Evolutionary conservation across 2,329 filamentous ascomycete species (phyloP), one percentile per base, ranked within the genome.

Genomic region (Chaetoscypha palmicola): DNA sequence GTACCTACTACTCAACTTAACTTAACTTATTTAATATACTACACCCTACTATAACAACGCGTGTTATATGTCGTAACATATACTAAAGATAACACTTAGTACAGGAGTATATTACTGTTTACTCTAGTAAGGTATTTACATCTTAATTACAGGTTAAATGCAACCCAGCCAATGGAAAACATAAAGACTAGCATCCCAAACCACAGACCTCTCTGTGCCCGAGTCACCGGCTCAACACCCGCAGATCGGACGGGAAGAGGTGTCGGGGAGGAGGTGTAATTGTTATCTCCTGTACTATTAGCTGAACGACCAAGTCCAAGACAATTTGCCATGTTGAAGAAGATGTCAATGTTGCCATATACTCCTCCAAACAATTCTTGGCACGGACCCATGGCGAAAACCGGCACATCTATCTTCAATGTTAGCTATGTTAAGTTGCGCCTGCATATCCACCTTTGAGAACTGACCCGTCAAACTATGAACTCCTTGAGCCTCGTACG

Each of bases 311-410:
- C 54, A 17, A 58, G 53, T 20, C 57, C 54, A 14, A 58, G 40
- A 38, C 55, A 59, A 26, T 55, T 52, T 0, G 56, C 57, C 50
- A 88, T 85, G 63, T 81, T 79, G 66, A 80, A 88, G 57, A 88
- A 88, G 52, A 88, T 69, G 50, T 88, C 83, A 35, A 86, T 74
- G 59, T 79, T 84, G 63, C 71, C 79, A 53, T 80, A 86, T 3
- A 81, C 76, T 43, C 84, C 83, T 3, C 80, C 77, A 60, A 92
- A 92, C 11, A 74, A 66, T 56, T 86, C 81, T 63, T 88, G 81
- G 67, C 86, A 91, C 4, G 86, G 86, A 0, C 86, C 86, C 68
- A 76, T 74, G 1, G 85, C 83, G 57, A 85, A 91, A 16, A 92
- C 81, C 2, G 84, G 80, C 23, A 89, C 84, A 56, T 89, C 84